These are phyloP conservation scores for Tripidium arundinaceum DNA, from an alignment of 202 grass and related monocot genomes.

Conservation along the genomic window DNA sequence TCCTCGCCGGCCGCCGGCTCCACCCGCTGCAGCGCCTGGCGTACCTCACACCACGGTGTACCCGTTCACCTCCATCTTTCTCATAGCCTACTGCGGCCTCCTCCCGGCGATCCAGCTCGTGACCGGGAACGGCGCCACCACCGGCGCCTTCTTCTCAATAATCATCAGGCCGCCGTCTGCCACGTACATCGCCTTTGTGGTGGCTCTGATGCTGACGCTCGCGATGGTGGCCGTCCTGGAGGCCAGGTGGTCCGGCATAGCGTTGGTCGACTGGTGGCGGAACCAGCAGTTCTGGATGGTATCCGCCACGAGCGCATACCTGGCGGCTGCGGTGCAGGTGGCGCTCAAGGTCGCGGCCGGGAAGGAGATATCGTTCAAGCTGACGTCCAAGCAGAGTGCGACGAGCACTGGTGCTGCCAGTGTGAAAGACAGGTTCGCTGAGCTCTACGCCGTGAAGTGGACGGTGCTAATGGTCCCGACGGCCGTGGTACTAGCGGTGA, in stretches of 20 bases:
- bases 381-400: not conserved
- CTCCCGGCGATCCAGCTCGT: no score
- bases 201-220: conserved; percentile 53
- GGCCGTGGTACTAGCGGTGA: conserved; percentile 24
- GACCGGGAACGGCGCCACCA: not conserved
- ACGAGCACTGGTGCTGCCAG: not conserved
- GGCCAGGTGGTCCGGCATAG: conserved; percentile 67
- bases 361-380: conserved; percentile 41
- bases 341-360: conserved; percentile 36
- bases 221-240: conserved; percentile 58
- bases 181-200: conserved; percentile 53
- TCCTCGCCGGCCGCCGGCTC: no score
- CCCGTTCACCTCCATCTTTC: no score
- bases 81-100: no score
- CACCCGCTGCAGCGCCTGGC: no score
- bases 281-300: conserved; percentile 87
- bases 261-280: conserved; percentile 59
- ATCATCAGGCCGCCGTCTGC: conserved; percentile 24
- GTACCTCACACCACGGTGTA: no score
- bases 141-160: not conserved
- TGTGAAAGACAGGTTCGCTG: conserved; percentile 23
- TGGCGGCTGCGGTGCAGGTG: conserved; percentile 47
- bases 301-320: conserved; percentile 55
- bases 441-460: conserved; percentile 57
- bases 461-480: conserved; percentile 46